Conservation (phyloP, 768 basidiomycete species). For the Psilocybe cubensis region DNA sequence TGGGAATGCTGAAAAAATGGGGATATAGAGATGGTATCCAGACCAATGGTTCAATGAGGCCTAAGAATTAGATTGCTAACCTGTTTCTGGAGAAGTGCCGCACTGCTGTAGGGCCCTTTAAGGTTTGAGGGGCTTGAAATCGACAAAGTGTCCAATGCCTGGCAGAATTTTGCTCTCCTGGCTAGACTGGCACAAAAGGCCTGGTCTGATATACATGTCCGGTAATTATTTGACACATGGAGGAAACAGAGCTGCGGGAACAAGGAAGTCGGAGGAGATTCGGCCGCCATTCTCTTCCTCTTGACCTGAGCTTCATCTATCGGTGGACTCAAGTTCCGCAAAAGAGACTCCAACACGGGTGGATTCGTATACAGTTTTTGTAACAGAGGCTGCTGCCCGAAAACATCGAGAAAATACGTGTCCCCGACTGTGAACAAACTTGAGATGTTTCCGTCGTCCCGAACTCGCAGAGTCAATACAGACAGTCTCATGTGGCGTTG, state of each 20-base stretch:
- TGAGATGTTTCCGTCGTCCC: neutral
- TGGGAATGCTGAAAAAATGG: no score
- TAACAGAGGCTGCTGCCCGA: neutral
- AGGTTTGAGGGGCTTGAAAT: neutral
- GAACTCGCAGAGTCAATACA: neutral
- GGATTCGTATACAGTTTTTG: neutral
- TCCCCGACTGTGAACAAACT: neutral
- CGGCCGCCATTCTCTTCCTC: no score
- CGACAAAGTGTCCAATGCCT: neutral
- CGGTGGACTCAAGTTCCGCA: neutral
- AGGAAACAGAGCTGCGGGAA: neutral
- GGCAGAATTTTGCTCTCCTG: neutral
- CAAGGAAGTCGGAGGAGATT: neutral
- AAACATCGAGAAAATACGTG: neutral
- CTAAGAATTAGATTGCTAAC: neutral
- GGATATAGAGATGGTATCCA: no score
- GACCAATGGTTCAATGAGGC: neutral
- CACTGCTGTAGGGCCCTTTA: neutral
- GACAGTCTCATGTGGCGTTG: neutral
- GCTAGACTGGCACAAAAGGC: neutral
- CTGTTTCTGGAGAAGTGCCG: neutral
- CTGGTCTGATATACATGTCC: neutral
- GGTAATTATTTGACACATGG: neutral
- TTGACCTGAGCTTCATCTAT: neutral
- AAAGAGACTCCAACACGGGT: neutral